Base-by-base conservation (phyloP, 257 asterid species). In the Salvia miltiorrhiza region DNA sequence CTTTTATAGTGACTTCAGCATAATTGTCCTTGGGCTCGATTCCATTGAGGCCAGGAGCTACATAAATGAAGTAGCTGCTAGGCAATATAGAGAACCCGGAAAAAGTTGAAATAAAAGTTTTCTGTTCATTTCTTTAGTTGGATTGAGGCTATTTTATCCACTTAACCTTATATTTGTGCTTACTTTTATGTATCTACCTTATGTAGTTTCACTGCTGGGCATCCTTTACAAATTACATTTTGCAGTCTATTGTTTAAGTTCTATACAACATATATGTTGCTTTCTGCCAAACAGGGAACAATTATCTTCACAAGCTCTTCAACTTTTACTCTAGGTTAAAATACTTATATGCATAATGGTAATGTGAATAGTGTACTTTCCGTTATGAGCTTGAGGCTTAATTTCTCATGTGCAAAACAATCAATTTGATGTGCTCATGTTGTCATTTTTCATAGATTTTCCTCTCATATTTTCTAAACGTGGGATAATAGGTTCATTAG, bases 21-120 rank as follows among this genome's bases (percentile, higher is more conserved):
- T 91, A 61, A 94, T 94, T 56, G 98, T 94, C 70, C 97, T 91
- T 53, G 98, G 98, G 56, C 99, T 94, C 72, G 98, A 94, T 79
- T 94, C 97, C 20, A 77, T 92, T 44, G 98, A 94, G 82, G 99
- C 99, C 71, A 86, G 98, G 67, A 85, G 98, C 90, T 88, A 89
- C 86, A 94, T 91, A 79, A 94, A 94, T 79, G 78, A 86, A 63
- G 98, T 94, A 72, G 99, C 94, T 59, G 19, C 49, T 56, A 60
- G 54, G 66, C 37, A 23, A 41, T 65, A 59, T 64, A 11, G 57
- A 45, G 43, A 41, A 33, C 49, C 54, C 40, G 53, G 19, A 40
- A 24, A 73, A 58, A 26, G 60, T 45, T 79, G 68, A 44, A n/a
- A 14, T 50, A 62, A 28, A 37, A 24, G 32, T 49, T 47, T 68